These are phyloP conservation scores for Melastoma candidum DNA, from an alignment of 441 rosid species.

Conservation along the genomic window DNA sequence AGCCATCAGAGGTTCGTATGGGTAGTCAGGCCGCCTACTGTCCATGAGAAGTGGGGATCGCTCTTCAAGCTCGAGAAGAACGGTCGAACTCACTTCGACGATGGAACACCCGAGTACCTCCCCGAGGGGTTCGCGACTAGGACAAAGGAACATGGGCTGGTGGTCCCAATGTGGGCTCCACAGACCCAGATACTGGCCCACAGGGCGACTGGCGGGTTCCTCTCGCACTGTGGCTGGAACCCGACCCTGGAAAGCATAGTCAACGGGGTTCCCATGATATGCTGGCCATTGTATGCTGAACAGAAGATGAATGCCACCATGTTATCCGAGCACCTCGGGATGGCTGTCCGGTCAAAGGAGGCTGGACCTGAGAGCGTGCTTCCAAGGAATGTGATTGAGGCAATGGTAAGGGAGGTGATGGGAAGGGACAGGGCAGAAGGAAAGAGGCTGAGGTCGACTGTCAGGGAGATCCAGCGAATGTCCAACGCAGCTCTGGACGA, in stretches of 20 bases:
- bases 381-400: constrained; percentile 4
- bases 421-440: neutral
- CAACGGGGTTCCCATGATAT: too few relatives aligned
- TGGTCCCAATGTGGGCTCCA: constrained; percentile 8
- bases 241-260: too few relatives aligned
- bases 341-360: constrained; percentile 1
- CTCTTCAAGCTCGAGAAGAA: too few relatives aligned
- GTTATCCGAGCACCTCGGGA: constrained; percentile 1
- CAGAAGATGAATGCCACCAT: constrained; percentile 1
- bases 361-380: neutral
- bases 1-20: too few relatives aligned
- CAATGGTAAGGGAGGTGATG: constrained; percentile 2
- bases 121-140: constrained; percentile 7
- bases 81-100: neutral
- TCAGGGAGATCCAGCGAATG: neutral
- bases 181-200: constrained; percentile 4
- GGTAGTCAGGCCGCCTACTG: too few relatives aligned
- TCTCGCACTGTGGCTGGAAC: constrained; percentile 1
- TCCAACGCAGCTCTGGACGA: neutral
- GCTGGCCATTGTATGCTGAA: neutral
- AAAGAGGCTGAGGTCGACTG: neutral
- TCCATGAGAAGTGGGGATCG: too few relatives aligned
- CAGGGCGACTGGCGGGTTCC: constrained; percentile 1
- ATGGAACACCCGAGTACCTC: constrained; percentile 2
- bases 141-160: neutral